Evolutionary conservation across 2,329 filamentous ascomycete genomes (phyloP), one percentile per base, ranked within the genome.

Genomic region (Shiraia sp.): DNA sequence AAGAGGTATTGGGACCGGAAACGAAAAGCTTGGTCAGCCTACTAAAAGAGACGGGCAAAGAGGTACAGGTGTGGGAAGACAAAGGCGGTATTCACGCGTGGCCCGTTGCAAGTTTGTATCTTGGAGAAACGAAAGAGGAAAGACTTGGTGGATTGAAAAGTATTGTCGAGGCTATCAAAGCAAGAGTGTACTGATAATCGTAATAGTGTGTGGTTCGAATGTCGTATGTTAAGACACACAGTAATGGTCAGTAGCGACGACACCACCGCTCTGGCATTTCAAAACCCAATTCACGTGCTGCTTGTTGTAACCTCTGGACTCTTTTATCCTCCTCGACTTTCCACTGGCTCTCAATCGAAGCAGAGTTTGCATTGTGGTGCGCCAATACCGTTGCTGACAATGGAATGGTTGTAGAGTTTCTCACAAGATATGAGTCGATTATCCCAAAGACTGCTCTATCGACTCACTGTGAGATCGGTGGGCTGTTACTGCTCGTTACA

Each of bases 1-100:
- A 91, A 63, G 90, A 95, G 65, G 84, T 93, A 0, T 83, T 95
- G 50, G 83, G 82, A 1, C 79, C 82, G 0, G 87, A 90, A 50
- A 85, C 88, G 13, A 74, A 80, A 51, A 74, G 77, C 16, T 71
- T 90, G 45, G 72, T 87, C 10, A 66, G 69, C 10, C 68, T 79
- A 22, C 72, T 88, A 42, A 72, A 75, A 42, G 75, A 75, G 35
- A 74, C 77, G 10, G 78, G 78, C 3, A 68, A 81, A 24, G 65
- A 77, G 26, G 76, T 86, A n/a, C 73, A 76, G 39, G 76, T 75
- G 40, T 74, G 80, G 55, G 80, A 82, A 58, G 82, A 88, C 52
- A 70, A 75, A 19, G 85, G 81, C 10, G 84, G 82, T 2, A 84
- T 93, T 43, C 89, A 95, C 67, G 88, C 85, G 9, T 95, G 89